A percentile compares a stretch with the other conserved stretches of the same genome.
These are phyloP conservation scores for Eucalyptus curtisii DNA, from an alignment of 345 rosid genomes.

Conservation along the genomic window DNA sequence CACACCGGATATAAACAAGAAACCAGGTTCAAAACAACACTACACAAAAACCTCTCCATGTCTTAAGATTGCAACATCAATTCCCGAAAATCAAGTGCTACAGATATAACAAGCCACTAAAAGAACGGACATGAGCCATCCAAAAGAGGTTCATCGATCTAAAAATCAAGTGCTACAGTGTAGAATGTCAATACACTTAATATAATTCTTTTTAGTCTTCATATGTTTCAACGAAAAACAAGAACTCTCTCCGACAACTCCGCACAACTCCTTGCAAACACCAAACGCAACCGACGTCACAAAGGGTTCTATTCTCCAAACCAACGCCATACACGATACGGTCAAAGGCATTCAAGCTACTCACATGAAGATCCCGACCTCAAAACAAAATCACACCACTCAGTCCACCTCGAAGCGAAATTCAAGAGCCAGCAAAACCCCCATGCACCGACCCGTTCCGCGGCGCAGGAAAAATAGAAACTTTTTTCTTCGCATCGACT, in stretches of 20 bases:
- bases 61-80: neutral
- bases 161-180: neutral
- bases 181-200: neutral
- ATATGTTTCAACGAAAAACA: neutral
- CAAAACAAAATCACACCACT: neutral
- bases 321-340: neutral
- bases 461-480: neutral
- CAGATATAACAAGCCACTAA: neutral
- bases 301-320: neutral
- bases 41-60: neutral
- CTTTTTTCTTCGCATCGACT: neutral
- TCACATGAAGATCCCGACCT: neutral
- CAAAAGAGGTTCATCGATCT: neutral
- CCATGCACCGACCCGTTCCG: neutral
- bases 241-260: neutral
- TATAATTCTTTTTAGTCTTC: neutral
- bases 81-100: neutral
- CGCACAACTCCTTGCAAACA: neutral
- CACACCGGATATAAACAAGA: neutral
- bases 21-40: neutral
- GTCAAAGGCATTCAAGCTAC: neutral
- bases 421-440: neutral
- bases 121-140: neutral
- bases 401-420: neutral
- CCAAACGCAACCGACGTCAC: neutral